phyloP scores from a whole-genome alignment of 2,329 filamentous ascomycete species.

The Ophiostoma sp. region DNA sequence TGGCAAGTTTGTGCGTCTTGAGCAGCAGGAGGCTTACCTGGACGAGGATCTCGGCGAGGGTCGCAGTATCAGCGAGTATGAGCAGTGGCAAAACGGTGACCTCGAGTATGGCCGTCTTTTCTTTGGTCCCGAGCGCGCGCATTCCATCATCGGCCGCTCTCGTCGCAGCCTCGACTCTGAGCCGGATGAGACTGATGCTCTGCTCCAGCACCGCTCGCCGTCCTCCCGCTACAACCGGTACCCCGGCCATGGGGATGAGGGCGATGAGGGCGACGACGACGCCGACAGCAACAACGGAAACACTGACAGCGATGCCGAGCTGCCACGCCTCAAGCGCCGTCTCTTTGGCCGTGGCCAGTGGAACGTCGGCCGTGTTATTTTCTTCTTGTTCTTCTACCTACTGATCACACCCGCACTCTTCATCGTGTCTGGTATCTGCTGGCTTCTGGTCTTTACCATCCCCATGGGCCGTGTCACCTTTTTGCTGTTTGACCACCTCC shows the following conservation, averaged over 20 bases:
- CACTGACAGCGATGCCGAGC: conserved; percentile 30
- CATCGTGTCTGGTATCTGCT: conserved; percentile 81
- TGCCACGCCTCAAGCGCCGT: conserved; percentile 63
- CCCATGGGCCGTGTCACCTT: conserved; percentile 96
- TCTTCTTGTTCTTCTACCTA: conserved; percentile 94
- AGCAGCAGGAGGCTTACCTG: conserved; percentile 88
- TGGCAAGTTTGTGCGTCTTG: conserved; percentile 87
- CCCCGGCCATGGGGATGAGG: background rate
- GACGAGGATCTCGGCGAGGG: conserved; percentile 95
- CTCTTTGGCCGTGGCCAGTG: conserved; percentile 93
- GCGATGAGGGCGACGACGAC: background rate
- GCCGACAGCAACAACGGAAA: conserved; percentile 20
- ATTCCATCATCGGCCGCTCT: conserved; percentile 79
- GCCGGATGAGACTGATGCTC: conserved; percentile 79
- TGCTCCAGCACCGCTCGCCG: conserved; percentile 59
- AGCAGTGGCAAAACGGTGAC: conserved; percentile 97
- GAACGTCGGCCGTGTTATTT: conserved; percentile 90
- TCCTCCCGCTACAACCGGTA: conserved; percentile 5
- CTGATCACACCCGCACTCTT: conserved; percentile 82
- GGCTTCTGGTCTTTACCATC: conserved; percentile 95
- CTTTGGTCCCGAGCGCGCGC: conserved; percentile 75
- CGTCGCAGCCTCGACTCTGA: conserved; percentile 83
- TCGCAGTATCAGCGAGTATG: conserved; percentile 95
- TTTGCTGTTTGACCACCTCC: conserved; percentile 82
- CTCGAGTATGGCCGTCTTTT: conserved; percentile 93